Base-by-base conservation (phyloP, 176 grass and related monocot species). In the Saccharum spontaneum region DNA sequence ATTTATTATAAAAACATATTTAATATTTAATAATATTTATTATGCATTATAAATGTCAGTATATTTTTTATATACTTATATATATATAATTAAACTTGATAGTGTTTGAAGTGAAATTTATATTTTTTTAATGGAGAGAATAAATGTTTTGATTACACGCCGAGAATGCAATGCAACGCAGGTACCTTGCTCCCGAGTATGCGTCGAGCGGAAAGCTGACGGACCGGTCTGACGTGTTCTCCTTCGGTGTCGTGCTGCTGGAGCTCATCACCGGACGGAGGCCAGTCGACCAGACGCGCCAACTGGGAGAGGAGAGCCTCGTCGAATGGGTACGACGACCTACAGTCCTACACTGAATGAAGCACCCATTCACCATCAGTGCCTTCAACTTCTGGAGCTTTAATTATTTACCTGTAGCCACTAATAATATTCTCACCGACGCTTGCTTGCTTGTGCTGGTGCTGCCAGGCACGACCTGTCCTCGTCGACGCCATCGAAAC, bases 181-280 rank as follows among this genome's bases (percentile, higher is more conserved):
- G 93, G 86, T 97, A 97, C 77, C 84, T 94, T 43, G 95, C 95
- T 1, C 92, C 95, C 36, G 92, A 97, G 89, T 93, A 94, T 30
- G 95, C 92, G 41, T 91, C 92, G 60, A 90, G 87, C 40, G 95
- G 92, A 33, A 94, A 97, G 77, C 84, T 97, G 78, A 97, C 95
- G 70, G 90, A 97, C 68, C 28, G 82, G 54, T 97, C 95, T 0
- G 95, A 97, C 84, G 95, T 97, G 43, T 97, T 93, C 69, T 97
- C 95, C 71, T 97, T 94, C 28, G 95, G 95, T 14, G 95, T 97
- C 39, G 95, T 94, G 40, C 90, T 97, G 67, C 86, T 97, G 31
- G 95, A 97, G 82, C 92, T 97, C 52, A 91, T 97, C 80, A 94
- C 95, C 1, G 95, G 95, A 46, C 82, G 90, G 48, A 97, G 85